Percentiles rank a stretch among this genome's conserved stretches.
phyloP scores from a whole-genome alignment of 1,284 basidiomycete genomes.

The Pseudozyma sp. region DNA sequence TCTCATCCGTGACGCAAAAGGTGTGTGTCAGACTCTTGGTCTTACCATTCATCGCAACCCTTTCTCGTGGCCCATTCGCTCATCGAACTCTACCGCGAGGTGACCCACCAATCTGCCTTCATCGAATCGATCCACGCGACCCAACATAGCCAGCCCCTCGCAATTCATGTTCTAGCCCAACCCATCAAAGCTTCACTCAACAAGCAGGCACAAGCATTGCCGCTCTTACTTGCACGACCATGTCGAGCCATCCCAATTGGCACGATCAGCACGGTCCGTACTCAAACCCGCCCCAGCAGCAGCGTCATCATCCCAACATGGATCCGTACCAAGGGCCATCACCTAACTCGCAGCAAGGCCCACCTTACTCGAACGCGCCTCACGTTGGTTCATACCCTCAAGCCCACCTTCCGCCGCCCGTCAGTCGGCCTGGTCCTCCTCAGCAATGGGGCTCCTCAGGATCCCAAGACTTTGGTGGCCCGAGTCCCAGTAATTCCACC shows the following conservation, averaged over 20 bases:
- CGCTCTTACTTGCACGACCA: slow-evolving; percentile 6
- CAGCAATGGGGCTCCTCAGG: slow-evolving; percentile 23
- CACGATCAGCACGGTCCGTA: slow-evolving; percentile 41
- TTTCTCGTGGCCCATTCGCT: slow-evolving; percentile 4
- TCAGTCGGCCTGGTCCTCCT: slow-evolving; percentile 23
- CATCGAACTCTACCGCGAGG: neutral
- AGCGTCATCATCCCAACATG: slow-evolving; percentile 42
- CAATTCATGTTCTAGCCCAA: slow-evolving; percentile 13
- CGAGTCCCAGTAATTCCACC: slow-evolving; percentile 26
- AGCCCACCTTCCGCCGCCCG: slow-evolving; percentile 31
- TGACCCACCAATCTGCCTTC: neutral
- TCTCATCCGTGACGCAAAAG: neutral
- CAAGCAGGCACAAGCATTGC: slow-evolving; percentile 7
- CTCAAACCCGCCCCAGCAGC: slow-evolving; percentile 10
- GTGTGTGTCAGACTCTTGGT: neutral
- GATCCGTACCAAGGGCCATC: slow-evolving; percentile 30
- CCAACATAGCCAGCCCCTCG: neutral
- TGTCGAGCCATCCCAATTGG: slow-evolving; percentile 43
- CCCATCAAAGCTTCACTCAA: neutral
- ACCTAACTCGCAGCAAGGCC: slow-evolving; percentile 16
- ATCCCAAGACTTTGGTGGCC: slow-evolving; percentile 31
- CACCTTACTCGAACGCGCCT: slow-evolving; percentile 12
- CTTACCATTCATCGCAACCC: neutral
- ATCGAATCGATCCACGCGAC: neutral
- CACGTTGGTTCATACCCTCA: slow-evolving; percentile 23